Percentiles rank a stretch among this genome's conserved stretches.
These are phyloP conservation scores for Licmophora abbreviata DNA, from an alignment of 108 stramenopile genomes.

Conservation along the genomic window DNA sequence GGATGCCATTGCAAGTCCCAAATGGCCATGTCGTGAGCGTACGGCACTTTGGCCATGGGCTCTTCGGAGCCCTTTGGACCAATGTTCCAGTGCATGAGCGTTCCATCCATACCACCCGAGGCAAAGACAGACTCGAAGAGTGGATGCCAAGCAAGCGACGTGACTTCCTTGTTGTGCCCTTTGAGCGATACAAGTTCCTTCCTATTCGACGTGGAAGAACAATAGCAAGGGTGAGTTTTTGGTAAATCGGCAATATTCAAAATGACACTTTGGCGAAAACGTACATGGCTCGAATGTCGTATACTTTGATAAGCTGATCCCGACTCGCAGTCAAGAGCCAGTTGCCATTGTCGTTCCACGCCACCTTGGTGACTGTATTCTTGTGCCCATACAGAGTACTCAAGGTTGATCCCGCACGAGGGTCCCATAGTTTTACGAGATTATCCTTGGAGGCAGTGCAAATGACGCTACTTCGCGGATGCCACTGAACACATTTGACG, in stretches of 20 bases:
- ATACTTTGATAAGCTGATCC: conserved; percentile 91
- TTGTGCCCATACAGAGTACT: conserved; percentile 93
- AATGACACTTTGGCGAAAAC: too few species aligned
- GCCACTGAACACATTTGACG: conserved; percentile 91
- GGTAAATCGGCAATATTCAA: too few species aligned
- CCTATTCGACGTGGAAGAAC: too few species aligned
- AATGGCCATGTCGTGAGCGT: conserved; percentile 94
- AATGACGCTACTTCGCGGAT: conserved; percentile 85
- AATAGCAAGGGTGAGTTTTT: too few species aligned
- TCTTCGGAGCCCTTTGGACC: conserved; percentile 84
- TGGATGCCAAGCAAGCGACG: conserved; percentile 93
- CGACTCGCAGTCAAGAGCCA: conserved; percentile 89
- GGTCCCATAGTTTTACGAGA: conserved; percentile 94
- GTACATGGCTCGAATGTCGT: conserved; percentile 94
- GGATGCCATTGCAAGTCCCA: conserved; percentile 98
- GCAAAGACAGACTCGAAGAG: conserved; percentile 85
- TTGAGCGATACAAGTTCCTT: conserved; percentile 78
- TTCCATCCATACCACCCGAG: conserved; percentile 94
- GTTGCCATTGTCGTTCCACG: conserved; percentile 95
- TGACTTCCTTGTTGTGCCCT: conserved; percentile 89
- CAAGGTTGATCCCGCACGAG: conserved; percentile 70
- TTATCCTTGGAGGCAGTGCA: conserved; percentile 89
- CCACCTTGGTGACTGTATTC: conserved; percentile 88
- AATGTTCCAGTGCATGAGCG: conserved; percentile 88
- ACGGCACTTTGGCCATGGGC: conserved; percentile 69